phyloP scores from a whole-genome alignment of 2,329 filamentous ascomycete species.

The Colletotrichum brevisporum region DNA sequence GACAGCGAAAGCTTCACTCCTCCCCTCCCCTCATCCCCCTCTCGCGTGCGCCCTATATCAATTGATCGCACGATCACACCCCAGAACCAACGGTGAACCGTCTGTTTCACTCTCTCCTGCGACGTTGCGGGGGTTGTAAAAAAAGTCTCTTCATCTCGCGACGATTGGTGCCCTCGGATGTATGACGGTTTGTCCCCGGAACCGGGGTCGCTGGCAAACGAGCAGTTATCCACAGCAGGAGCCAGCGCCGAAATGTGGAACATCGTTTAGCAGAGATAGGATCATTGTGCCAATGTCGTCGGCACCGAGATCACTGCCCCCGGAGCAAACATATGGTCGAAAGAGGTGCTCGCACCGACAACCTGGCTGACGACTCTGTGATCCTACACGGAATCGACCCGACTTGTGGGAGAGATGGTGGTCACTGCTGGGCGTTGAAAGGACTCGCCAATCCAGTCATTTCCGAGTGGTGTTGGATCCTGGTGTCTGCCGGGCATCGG shows the following conservation, averaged over 20 bases:
- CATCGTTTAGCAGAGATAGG: not conserved
- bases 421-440: not conserved
- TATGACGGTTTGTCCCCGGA: too few species aligned
- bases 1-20: not conserved
- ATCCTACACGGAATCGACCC: not conserved
- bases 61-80: too few species aligned
- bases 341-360: constrained; percentile 1
- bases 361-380: not conserved
- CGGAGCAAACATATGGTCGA: not conserved
- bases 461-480: not conserved
- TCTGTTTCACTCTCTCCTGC: too few species aligned
- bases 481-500: not conserved
- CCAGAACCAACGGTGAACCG: too few species aligned
- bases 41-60: too few species aligned
- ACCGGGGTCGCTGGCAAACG: not conserved
- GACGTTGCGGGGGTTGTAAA: too few species aligned
- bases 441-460: constrained; percentile 1
- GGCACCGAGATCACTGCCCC: not conserved
- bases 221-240: not conserved
- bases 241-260: not conserved
- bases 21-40: too few species aligned
- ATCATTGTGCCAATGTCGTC: not conserved
- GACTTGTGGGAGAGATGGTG: not conserved
- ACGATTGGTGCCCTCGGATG: too few species aligned
- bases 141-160: too few species aligned